Evolutionary conservation across 2,329 filamentous ascomycete genomes (phyloP), one percentile per base, ranked within the genome.

Genomic region (Fusarium ramigenum): DNA sequence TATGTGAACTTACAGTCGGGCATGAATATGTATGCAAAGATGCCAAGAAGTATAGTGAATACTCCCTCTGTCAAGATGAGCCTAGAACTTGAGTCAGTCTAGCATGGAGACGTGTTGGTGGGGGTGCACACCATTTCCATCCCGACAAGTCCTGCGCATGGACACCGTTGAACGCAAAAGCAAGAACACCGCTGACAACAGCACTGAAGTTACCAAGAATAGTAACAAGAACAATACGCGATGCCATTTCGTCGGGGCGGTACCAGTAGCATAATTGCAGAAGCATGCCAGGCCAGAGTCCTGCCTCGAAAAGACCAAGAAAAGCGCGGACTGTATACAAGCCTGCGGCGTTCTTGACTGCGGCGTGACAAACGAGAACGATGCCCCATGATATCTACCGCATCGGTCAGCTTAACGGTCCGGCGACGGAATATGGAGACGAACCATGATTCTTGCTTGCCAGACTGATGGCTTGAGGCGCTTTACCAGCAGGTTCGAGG

Each of bases 81-180:
- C 50, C 50, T 54, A 12, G 8, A 28, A 12, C 2, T 28, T 18
- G 7, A 18, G 50, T 54, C 19, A 54, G 50, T 4, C 4, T 1
- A 14, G 5, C 23, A 2, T n/a, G 4, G 12, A 23, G 8, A 23
- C 0, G 8, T 19, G 8, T 15, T 15, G 19, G 9, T 4, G 2
- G 9, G 14, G 34, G 14, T 3, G 4, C 23, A 3, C n/a, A 54
- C 50, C 50, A 54, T 39, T 54, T 54, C 50, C 50, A 54, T 4
- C 50, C 50, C 7, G 50, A 54, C 4, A 54, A 5, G 4, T 34
- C 50, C 2, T 54, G 50, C 1, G 50, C 50, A n/a, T 54, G 7
- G 0, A 54, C 50, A 3, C 50, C 50, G 6, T 54, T 40, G 2
- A 54, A 54, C 0, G 34, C 50, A 40, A 54, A 54, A 1, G 50